Evolutionary conservation across 768 basidiomycete species (phyloP), one percentile per base, ranked within the genome.

Genomic region (Suillus ampliporus): DNA sequence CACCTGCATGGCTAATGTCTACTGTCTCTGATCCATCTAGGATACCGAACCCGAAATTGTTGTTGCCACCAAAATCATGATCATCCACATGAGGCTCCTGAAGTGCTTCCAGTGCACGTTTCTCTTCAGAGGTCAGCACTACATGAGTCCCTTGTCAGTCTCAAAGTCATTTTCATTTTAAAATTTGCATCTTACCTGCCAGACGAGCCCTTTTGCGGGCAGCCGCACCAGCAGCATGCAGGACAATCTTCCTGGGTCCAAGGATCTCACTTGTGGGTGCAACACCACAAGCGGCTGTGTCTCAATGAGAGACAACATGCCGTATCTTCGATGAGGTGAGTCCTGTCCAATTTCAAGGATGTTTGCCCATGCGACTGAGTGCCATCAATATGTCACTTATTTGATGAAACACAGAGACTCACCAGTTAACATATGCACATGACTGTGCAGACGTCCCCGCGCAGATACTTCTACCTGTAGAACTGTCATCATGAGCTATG

Each of bases 1-100:
- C 60, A 19, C 60, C 60, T 1, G 17, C 60, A 56, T 61, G 60
- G n/a, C 60, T 61, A n/a, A 61, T 61, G 3, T 58, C 50, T 4
- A 61, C 15, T 8, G 52, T 9, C 34, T 61, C 19, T 3, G 26
- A 53, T 3, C 60, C 60, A 37, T 48, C 47, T 21, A 61, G 9
- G 6, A 61, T 23, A 0, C 19, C 26, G 0, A 11, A 0, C 23
- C 53, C 48, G 8, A 61, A 28, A 19, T 11, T n/a, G 0, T 19
- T 9, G 4, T 34, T 23, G 1, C 13, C 60, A 5, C 17, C 8
- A 5, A 41, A 37, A 19, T 15, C 35, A 6, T 9, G 11, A 2
- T 38, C 54, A 38, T 57, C n/a, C 14, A 21, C 4, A 9, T 4
- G 11, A 47, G 5, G 3, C 21, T 21, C 51, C 11, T 2, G 9